Evolutionary conservation across 768 basidiomycete species (phyloP).

Genomic region (Boletus tylopilopsis): DNA sequence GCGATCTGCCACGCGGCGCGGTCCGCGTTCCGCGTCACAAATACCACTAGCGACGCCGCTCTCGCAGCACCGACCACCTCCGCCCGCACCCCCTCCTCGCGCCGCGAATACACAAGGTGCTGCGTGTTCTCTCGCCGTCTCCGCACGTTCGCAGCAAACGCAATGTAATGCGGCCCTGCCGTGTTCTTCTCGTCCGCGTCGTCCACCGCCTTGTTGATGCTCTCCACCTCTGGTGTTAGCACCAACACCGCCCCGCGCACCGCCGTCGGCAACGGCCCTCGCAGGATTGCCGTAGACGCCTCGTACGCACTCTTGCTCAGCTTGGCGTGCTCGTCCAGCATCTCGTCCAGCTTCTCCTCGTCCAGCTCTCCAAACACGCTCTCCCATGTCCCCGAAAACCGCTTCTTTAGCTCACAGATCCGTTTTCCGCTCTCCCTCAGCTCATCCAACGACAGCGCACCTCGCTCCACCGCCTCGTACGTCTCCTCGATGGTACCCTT

Average conservation of each 20-base stretch:
- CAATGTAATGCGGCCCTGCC: conserved; percentile 51
- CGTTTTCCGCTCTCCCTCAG: conserved; percentile 43
- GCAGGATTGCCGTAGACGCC: conserved; percentile 44
- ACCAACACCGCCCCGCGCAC: conserved; percentile 35
- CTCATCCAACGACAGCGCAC: conserved; percentile 37
- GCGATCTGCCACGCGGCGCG: conserved; percentile 52
- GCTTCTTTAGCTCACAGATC: conserved; percentile 47
- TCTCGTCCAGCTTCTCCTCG: conserved; percentile 17
- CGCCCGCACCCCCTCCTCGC: too few species aligned
- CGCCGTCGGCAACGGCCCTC: conserved; percentile 36
- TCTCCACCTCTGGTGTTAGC: conserved; percentile 55
- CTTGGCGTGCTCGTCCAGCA: conserved; percentile 38
- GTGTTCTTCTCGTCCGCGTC: conserved; percentile 55
- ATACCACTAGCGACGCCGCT: conserved; percentile 31
- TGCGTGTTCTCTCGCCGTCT: conserved; percentile 28
- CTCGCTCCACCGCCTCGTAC: conserved; percentile 47
- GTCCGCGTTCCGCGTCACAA: conserved; percentile 57
- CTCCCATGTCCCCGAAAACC: conserved; percentile 48
- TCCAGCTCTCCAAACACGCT: conserved; percentile 30
- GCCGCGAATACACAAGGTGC: conserved; percentile 45
- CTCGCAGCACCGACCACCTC: conserved; percentile 7
- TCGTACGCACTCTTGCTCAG: conserved; percentile 49
- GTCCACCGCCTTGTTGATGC: conserved; percentile 62
- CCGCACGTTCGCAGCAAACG: conserved; percentile 42
- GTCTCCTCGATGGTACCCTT: conserved; percentile 48